A percentile compares a stretch with the other conserved stretches of the same genome.
phyloP scores from a whole-genome alignment of 441 rosid species.

The Lepidium campestre region DNA sequence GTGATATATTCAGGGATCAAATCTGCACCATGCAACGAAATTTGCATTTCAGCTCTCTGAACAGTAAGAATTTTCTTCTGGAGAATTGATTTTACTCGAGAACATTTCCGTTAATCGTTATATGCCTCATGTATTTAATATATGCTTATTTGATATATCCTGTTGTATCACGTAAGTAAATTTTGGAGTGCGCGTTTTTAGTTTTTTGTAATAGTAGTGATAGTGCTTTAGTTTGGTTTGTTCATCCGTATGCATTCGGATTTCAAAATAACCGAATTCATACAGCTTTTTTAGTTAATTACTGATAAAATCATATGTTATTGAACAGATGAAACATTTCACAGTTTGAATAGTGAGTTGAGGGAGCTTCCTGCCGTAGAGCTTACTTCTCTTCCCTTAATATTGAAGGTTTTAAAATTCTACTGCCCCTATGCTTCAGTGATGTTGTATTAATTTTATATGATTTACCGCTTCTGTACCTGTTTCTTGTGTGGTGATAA shows the following conservation, averaged over 20 bases:
- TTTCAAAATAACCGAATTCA: background rate
- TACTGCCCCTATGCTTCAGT: slow-evolving; percentile 4
- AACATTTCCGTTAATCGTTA: background rate
- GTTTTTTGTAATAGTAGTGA: background rate
- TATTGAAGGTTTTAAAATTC: slow-evolving; percentile 69
- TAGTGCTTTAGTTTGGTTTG: slow-evolving; percentile 10
- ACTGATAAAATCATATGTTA: slow-evolving; percentile 10
- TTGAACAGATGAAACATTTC: slow-evolving; percentile 78
- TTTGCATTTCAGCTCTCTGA: slow-evolving; percentile 73
- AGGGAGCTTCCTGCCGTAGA: slow-evolving; percentile 96
- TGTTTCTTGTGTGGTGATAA: background rate
- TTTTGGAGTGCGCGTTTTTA: background rate
- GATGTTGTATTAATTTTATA: background rate
- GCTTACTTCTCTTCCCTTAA: slow-evolving; percentile 85
- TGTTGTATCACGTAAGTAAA: background rate
- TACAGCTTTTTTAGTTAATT: background rate
- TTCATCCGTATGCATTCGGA: background rate
- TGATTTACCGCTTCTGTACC: background rate
- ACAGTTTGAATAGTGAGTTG: slow-evolving; percentile 70
- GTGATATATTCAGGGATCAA: slow-evolving; percentile 61
- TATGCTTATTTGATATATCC: background rate
- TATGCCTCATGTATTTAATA: background rate
- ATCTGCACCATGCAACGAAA: slow-evolving; percentile 80
- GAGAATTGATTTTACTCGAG: background rate
- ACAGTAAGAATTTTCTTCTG: slow-evolving; percentile 55